Evolutionary conservation across 352 stramenopile species (phyloP), one percentile per base, ranked within the genome.

Genomic region (Phytophthora meadii): DNA sequence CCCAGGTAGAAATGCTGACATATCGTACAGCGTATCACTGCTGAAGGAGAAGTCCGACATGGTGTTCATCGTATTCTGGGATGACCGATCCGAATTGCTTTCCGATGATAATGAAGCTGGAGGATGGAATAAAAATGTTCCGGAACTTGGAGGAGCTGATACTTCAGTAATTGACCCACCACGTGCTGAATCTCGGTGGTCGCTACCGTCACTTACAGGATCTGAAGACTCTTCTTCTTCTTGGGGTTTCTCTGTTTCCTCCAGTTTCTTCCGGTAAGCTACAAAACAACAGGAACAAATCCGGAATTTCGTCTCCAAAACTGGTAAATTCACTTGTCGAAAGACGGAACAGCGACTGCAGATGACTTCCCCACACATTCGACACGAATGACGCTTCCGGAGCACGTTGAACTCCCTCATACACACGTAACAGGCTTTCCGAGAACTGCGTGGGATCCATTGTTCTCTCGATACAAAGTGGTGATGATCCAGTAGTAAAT

Each of bases 341-440:
- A 90, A 89, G 19, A 92, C 73, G 8, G 86, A 93, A 57, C 86
- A 94, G 10, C 84, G 78, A 45, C 81, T 84, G 72, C 86, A 94
- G 46, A 94, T 77, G 7, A 93, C 81, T 61, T 93, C 81, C 8
- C 86, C 84, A 30, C 86, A 94, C 84, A 94, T 93, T 52, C 86
- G 86, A 52, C 86, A 94, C 49, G 81, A 85, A 58, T 94, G 86
- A 15, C 85, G 82, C 56, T 93, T 90, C 24, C 86, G 77, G 8
- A 92, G 66, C 9, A 91, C 49, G n/a, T 58, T 71, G 44, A 94
- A 94, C 15, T 94, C 84, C 5, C 84, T 73, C 56, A 86, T 66
- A 47, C 86, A 94, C 10, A 94, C 84, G 47, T 80, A 65, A 54
- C 86, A 94, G 6, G 70, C 41, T 22, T 77, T 82, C 1, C 82